Evolutionary conservation across 2,329 filamentous ascomycete genomes (phyloP).

Genomic region (Mycosphaerelloides madeirae): DNA sequence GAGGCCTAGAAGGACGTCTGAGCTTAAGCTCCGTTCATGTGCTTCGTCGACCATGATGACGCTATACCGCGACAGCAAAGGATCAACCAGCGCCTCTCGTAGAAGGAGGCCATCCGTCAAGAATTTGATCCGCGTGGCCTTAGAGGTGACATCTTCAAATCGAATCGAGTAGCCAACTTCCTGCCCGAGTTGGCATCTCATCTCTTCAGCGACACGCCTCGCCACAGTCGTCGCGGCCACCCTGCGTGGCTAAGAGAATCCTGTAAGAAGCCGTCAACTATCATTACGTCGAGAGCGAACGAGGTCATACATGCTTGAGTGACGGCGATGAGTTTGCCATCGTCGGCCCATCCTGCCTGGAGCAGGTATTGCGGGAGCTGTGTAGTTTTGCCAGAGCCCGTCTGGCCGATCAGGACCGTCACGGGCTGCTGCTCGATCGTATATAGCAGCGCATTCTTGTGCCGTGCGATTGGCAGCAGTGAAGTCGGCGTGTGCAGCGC

Average conservation of each 20-base stretch:
- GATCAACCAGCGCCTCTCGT: constrained; percentile 88
- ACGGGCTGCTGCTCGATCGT: constrained; percentile 78
- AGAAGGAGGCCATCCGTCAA: constrained; percentile 89
- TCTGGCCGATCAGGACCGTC: constrained; percentile 87
- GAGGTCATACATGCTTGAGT: constrained; percentile 67
- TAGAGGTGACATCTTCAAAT: constrained; percentile 86
- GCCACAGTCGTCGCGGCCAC: constrained; percentile 91
- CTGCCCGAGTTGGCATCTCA: constrained; percentile 79
- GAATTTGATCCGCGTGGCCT: constrained; percentile 85
- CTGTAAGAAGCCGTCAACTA: constrained; percentile 32
- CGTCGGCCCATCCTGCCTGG: constrained; percentile 78
- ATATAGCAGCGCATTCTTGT: constrained; percentile 76
- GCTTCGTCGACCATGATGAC: constrained; percentile 98
- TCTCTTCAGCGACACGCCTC: constrained; percentile 81
- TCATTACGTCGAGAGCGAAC: constrained; percentile 4
- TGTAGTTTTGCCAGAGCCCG: constrained; percentile 91
- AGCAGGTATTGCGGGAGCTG: constrained; percentile 91
- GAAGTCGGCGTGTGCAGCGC: constrained; percentile 80
- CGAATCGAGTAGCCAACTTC: constrained; percentile 83
- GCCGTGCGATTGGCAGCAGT: constrained; percentile 79
- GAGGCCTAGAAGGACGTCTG: constrained; percentile 82
- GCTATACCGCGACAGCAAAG: constrained; percentile 82
- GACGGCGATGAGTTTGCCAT: constrained; percentile 78
- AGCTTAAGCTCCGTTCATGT: constrained; percentile 88
- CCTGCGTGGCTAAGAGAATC: constrained; percentile 63